Evolutionary conservation across 768 basidiomycete species (phyloP).

Genomic region (Leccinum longicurvipes): DNA sequence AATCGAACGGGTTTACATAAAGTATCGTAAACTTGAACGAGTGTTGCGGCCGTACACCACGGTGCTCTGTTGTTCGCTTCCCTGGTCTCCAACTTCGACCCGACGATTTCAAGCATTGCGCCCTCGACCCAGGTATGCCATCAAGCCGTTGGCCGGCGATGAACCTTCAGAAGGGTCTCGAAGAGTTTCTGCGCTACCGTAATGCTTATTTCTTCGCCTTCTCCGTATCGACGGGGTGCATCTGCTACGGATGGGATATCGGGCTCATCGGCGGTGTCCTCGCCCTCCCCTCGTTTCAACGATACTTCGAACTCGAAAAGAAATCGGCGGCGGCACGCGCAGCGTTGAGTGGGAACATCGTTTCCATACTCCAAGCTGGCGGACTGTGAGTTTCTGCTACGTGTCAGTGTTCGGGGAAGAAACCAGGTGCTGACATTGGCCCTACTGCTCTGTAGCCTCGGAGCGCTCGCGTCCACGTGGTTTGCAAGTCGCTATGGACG

Average conservation of each 20-base stretch:
- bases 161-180: conserved; percentile 20
- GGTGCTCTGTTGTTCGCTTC: too few relatives aligned
- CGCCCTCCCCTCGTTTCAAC: conserved; percentile 33
- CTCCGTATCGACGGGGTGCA: conserved; percentile 32
- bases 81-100: too few relatives aligned
- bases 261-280: conserved; percentile 37
- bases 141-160: conserved; percentile 4
- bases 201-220: conserved; percentile 35
- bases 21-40: too few relatives aligned
- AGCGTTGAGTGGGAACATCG: conserved; percentile 34
- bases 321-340: conserved; percentile 22
- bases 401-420: too few relatives aligned
- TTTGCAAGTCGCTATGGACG: conserved; percentile 33
- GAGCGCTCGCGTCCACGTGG: conserved; percentile 28
- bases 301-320: conserved; percentile 31
- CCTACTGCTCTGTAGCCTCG: conserved; percentile 4
- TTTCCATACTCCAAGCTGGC: conserved; percentile 35
- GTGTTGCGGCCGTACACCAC: too few relatives aligned
- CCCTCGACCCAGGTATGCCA: not conserved
- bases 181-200: conserved; percentile 25
- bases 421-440: not conserved
- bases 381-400: conserved; percentile 30
- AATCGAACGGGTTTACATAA: too few relatives aligned
- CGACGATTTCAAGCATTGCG: too few relatives aligned
- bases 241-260: conserved; percentile 38